Percentiles rank a stretch among this genome's conserved stretches.
phyloP scores from a whole-genome alignment of 2,329 filamentous ascomycete species.

The Fusarium sp. region DNA sequence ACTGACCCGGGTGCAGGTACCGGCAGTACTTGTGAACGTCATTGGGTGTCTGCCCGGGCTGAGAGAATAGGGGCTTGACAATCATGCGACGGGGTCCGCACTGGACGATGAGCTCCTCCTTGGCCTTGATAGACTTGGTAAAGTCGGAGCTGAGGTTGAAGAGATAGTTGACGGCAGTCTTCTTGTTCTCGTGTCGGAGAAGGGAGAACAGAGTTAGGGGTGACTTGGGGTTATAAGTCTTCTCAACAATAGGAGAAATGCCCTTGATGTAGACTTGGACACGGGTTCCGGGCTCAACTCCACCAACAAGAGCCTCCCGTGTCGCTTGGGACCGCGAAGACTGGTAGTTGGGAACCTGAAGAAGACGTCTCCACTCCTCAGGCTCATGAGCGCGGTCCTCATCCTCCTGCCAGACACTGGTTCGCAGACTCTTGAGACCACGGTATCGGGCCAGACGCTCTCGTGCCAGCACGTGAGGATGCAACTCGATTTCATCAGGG shows the following conservation, averaged over 20 bases:
- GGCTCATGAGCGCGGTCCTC: conserved; percentile 91
- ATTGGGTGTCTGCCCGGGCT: conserved; percentile 90
- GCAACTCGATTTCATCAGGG: conserved; percentile 95
- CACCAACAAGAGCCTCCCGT: conserved; percentile 88
- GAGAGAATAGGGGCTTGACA: conserved; percentile 91
- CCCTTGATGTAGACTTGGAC: conserved; percentile 81
- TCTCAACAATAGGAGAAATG: conserved; percentile 57
- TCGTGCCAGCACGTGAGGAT: conserved; percentile 85
- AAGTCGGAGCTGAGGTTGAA: conserved; percentile 86
- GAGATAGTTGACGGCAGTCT: conserved; percentile 88
- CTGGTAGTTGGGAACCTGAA: conserved; percentile 91
- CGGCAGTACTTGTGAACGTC: conserved; percentile 98
- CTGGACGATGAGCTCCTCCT: conserved; percentile 92
- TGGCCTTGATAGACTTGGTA: conserved; percentile 83
- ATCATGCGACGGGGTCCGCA: conserved; percentile 88
- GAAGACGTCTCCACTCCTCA: conserved; percentile 86
- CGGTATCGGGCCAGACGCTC: conserved; percentile 89
- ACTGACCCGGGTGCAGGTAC: conserved; percentile 90
- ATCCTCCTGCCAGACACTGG: conserved; percentile 88
- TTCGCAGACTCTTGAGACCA: conserved; percentile 90
- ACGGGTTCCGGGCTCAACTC: conserved; percentile 84
- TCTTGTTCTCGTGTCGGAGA: conserved; percentile 94
- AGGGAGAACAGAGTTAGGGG: conserved; percentile 87
- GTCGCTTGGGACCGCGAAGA: conserved; percentile 81
- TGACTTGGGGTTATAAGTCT: conserved; percentile 59